Evolutionary conservation across 495 filamentous ascomycete species (phyloP), one percentile per base, ranked within the genome.

Genomic region (Gamarada debralockiae): DNA sequence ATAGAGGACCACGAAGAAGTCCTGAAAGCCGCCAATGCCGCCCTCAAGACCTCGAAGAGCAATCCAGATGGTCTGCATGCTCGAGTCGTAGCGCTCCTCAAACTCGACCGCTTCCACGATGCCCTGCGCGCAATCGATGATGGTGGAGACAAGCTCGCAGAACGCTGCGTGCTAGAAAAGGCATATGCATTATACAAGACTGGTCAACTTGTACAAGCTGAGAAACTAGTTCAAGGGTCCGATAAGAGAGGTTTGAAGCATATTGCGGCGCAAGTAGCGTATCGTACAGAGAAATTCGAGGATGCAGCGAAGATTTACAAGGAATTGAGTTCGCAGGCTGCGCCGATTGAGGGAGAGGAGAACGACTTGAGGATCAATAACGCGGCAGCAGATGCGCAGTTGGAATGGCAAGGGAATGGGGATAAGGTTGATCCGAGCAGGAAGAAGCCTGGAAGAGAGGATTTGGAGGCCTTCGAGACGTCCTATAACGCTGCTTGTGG

Each of bases 41-140:
- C 76, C 3, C 74, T 93, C 31, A 81, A 79, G 64, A 77, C 78
- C 22, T 79, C 78, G 2, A 84, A 82, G 62, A 70, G 65, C 38
- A 83, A 92, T 55, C 42, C 76, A 23, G 75, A 84, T 21, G 85
- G 87, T 6, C 87, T 88, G 39, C 86, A 87, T 65, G 84, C 85
- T 31, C 90, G 89, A 56, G 77, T 84, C 9, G 86, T 97, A 33
- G 91, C 93, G 10, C 77, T 99, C 31, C 70, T 97, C 46, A 95
- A 95, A 65, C 83, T 97, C 45, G 95, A 99, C 65, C 89, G 92
- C 52, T 97, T 86, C 67, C 86, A 93, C 17, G 93, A 98, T 70
- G 87, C 90, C 20, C 73, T 96, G 43, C 83, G 81, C 38, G 80
- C 82, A 27, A 77, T 97, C 50, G 82, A 90, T 62, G 79, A 84